Evolutionary conservation across 1,284 basidiomycete species (phyloP).

Genomic region (Pseudozyma sp.): DNA sequence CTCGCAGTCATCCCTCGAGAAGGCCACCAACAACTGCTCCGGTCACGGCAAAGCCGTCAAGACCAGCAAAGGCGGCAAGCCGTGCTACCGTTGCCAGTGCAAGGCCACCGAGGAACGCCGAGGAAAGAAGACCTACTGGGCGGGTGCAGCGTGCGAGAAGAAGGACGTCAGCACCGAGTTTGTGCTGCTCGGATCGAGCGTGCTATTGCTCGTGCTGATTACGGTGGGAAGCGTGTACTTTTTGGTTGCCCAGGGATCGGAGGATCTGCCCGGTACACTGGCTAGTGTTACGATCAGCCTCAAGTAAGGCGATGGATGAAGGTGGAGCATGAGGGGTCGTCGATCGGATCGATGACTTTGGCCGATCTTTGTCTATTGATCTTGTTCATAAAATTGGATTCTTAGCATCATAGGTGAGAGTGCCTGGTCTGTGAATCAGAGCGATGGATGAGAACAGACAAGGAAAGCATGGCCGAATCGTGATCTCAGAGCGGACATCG

Average conservation of each 20-base stretch:
- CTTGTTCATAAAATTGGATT: too few relatives aligned
- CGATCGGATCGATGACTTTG: too few relatives aligned
- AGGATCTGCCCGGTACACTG: slow-evolving; percentile 58
- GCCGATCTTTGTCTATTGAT: too few relatives aligned
- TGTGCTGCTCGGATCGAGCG: slow-evolving; percentile 53
- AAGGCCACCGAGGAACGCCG: slow-evolving; percentile 36
- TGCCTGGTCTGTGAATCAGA: too few relatives aligned
- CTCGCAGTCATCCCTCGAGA: slow-evolving; percentile 35
- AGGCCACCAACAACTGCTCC: slow-evolving; percentile 56
- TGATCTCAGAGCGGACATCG: too few relatives aligned
- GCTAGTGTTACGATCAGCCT: slow-evolving; percentile 58
- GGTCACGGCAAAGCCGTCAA: slow-evolving; percentile 58
- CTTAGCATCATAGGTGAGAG: too few relatives aligned
- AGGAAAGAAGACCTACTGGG: slow-evolving; percentile 53
- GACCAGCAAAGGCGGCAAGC: slow-evolving; percentile 49
- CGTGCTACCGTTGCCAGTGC: slow-evolving; percentile 64
- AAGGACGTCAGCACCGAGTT: slow-evolving; percentile 58
- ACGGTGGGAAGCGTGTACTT: slow-evolving; percentile 46
- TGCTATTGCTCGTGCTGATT: slow-evolving; percentile 47
- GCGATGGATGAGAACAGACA: too few relatives aligned
- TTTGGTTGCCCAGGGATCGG: slow-evolving; percentile 47
- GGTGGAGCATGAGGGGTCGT: too few relatives aligned
- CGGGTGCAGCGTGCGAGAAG: slow-evolving; percentile 65
- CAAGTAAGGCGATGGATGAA: slow-evolving; percentile 17
- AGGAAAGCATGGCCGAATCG: too few relatives aligned